Percentiles rank a stretch among this genome's conserved stretches.
These are phyloP conservation scores for Cyberlindnera sargentensis DNA, from an alignment of 805 yeast genomes.

Conservation along the genomic window DNA sequence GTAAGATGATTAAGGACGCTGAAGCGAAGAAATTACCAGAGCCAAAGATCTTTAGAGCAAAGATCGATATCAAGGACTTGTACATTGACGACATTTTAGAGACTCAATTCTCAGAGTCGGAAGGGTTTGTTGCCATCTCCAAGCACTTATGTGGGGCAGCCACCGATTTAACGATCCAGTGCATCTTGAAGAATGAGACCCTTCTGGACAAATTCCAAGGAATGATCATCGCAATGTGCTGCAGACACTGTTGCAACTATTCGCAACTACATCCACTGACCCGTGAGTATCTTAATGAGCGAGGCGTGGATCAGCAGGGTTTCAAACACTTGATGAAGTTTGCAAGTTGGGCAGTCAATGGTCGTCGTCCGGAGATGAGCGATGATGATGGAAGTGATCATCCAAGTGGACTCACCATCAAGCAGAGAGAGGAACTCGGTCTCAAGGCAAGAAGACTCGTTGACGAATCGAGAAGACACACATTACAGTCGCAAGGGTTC, in stretches of 20 bases:
- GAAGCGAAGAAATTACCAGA: slow-evolving; percentile 24
- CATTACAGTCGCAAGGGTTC: slow-evolving; percentile 35
- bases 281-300: slow-evolving; percentile 13
- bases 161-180: slow-evolving; percentile 74
- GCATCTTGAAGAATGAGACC: slow-evolving; percentile 39
- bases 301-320: slow-evolving; percentile 25
- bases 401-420: slow-evolving; percentile 35
- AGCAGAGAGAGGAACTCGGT: slow-evolving; percentile 56
- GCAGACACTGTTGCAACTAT: slow-evolving; percentile 79
- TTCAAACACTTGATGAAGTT: slow-evolving; percentile 50
- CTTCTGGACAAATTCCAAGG: slow-evolving; percentile 37
- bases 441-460: slow-evolving; percentile 61
- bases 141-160: slow-evolving; percentile 94
- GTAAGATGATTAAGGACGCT: slow-evolving; percentile 53
- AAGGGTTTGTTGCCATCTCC: slow-evolving; percentile 54
- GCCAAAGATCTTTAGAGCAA: slow-evolving; percentile 38
- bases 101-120: slow-evolving; percentile 13
- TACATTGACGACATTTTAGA: slow-evolving; percentile 39
- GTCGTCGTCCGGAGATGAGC: slow-evolving; percentile 37
- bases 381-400: slow-evolving; percentile 37
- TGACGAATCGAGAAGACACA: slow-evolving; percentile 61
- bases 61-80: slow-evolving; percentile 78
- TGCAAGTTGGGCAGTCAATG: slow-evolving; percentile 88
- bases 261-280: slow-evolving; percentile 37
- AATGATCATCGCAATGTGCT: slow-evolving; percentile 82